Conservation (phyloP, 116 monocot genomes). For the Papilionanthe hybrid region DNA sequence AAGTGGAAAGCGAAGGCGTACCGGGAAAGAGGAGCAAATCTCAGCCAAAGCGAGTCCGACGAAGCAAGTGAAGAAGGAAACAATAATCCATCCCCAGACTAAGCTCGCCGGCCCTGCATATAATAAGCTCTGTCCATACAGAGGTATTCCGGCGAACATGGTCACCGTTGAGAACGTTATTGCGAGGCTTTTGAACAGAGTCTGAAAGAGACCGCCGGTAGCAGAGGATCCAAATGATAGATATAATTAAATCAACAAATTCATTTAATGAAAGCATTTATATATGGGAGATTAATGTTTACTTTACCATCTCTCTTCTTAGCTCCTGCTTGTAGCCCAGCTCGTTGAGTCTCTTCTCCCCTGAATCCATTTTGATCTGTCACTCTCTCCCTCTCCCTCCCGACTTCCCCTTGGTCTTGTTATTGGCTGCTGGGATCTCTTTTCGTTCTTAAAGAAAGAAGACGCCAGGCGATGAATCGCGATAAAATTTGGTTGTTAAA, state of each 20-base stretch:
- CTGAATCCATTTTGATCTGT: slow-evolving; percentile 45
- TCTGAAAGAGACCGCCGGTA: slow-evolving; percentile 21
- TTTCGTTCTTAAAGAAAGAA: too few species aligned
- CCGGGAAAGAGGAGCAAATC: slow-evolving; percentile 91
- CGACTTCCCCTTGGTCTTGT: neutral
- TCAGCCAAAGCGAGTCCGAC: slow-evolving; percentile 82
- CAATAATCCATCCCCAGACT: slow-evolving; percentile 86
- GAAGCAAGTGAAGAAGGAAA: slow-evolving; percentile 86
- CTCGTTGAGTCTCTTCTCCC: slow-evolving; percentile 87
- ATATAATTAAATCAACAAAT: neutral
- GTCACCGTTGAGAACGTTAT: slow-evolving; percentile 87
- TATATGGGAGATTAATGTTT: too few species aligned
- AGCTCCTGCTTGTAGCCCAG: slow-evolving; percentile 96
- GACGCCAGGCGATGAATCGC: too few species aligned
- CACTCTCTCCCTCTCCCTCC: slow-evolving; percentile 2
- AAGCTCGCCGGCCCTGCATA: slow-evolving; percentile 71
- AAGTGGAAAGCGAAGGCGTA: slow-evolving; percentile 2
- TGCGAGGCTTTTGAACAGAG: slow-evolving; percentile 82
- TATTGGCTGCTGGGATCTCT: neutral
- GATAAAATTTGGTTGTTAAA: too few species aligned
- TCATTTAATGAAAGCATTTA: neutral
- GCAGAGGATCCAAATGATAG: neutral
- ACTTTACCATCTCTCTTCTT: slow-evolving; percentile 71
- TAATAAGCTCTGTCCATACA: slow-evolving; percentile 64
- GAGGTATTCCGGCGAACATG: slow-evolving; percentile 77